Base-by-base conservation (phyloP, 768 basidiomycete species). In the Phlebiopsis flavidoalba region DNA sequence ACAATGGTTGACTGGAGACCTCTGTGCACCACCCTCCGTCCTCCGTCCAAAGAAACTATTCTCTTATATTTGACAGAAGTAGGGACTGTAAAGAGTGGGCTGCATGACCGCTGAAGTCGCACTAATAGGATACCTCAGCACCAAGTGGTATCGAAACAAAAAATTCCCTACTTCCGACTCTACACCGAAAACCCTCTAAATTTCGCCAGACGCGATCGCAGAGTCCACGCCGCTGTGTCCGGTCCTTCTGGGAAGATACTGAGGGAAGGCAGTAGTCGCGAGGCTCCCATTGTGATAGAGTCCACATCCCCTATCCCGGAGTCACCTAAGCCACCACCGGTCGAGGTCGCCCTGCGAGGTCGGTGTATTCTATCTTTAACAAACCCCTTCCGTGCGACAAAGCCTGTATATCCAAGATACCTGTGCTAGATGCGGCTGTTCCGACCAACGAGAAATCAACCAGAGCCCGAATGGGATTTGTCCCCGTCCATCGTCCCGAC, bases 201-300 rank as follows among this genome's bases (percentile, higher is more conserved):
- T 4, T 17, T 3, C 40, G 40, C 40, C 21, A 26, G 15, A 40
- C 54, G 4, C 54, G 54, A 5, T 55, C 36, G 11, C 40, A 36
- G 8, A 43, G 54, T n/a, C 36, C 12, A 43, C 19, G 12, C 35
- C 40, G 17, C 17, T 10, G 22, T 55, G 3, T 6, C 19, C 19
- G 54, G 43, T 1, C 19, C 14, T 3, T 37, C 37, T 37, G 3
- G 5, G 31, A 6, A 11, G 7, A 17, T 4, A 1, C 53, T 24
- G 10, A 1, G 14, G 5, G 36, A 37, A 35, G 63, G 63, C 5
- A 47, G 48, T 22, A 67, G 67, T 54, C 73, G 72, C 48, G 70
- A 76, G 33, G 67, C 73, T 53, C 79, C 80, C 8, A 80, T 82
- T 53, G 62, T 80, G 48, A 74, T 83, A 26, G 76, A 77, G 43